phyloP scores from a whole-genome alignment of 495 filamentous ascomycete species.

The Penicillium paradoxum region DNA sequence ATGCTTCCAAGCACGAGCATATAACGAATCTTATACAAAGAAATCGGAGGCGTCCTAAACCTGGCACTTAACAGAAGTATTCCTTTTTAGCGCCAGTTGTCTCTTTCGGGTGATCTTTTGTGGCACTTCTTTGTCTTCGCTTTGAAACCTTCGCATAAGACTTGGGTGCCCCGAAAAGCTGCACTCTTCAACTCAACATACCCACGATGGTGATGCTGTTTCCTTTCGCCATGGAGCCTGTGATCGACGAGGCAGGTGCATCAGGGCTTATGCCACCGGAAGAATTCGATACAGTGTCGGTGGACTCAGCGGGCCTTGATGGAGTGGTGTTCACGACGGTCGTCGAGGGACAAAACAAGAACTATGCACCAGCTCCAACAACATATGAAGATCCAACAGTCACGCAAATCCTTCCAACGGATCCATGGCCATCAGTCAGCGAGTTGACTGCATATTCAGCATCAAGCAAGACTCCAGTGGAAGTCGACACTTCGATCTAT shows the following conservation, averaged over 20 bases:
- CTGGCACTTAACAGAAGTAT: neutral
- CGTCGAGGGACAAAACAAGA: neutral
- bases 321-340: neutral
- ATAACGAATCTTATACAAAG: neutral
- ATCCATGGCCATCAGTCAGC: neutral
- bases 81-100: neutral
- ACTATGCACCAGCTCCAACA: neutral
- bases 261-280: neutral
- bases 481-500: neutral
- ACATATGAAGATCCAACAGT: neutral
- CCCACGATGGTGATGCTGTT: neutral
- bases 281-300: no score
- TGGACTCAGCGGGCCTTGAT: neutral
- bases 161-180: neutral
- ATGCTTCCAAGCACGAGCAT: neutral
- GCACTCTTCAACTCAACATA: neutral
- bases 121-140: constrained; percentile 3
- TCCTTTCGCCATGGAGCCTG: neutral
- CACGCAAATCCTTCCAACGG: neutral
- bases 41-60: neutral
- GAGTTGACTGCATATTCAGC: neutral
- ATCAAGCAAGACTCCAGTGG: neutral
- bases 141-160: constrained; percentile 2
- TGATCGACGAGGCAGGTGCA: neutral
- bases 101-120: neutral